These are phyloP conservation scores for Exophiala phaeomuriformis DNA, from an alignment of 2,329 filamentous ascomycete species.

Conservation along the genomic window DNA sequence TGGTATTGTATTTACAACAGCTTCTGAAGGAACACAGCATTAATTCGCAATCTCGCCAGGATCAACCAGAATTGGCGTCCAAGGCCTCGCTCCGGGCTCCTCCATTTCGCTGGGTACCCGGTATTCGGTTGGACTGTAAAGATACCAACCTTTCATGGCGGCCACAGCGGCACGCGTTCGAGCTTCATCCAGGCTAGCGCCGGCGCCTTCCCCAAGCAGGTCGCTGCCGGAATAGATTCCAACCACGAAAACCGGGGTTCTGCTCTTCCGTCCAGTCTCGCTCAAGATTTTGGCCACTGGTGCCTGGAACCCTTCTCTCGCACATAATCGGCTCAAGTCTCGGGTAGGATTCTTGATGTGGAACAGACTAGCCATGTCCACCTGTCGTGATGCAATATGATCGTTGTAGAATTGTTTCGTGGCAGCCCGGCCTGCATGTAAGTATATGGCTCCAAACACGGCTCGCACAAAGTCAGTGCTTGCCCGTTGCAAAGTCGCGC, in stretches of 20 bases:
- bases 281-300: constrained; percentile 81
- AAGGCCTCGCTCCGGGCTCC: constrained; percentile 52
- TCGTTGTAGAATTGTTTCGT: constrained; percentile 74
- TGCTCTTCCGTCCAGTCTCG: constrained; percentile 79
- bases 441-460: constrained; percentile 74
- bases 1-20: constrained; percentile 2
- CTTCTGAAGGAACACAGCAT: constrained; percentile 10
- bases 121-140: constrained; percentile 72
- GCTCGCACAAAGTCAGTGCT: constrained; percentile 73
- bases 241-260: constrained; percentile 85
- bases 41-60: constrained; percentile 60
- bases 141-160: constrained; percentile 87
- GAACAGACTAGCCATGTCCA: constrained; percentile 73
- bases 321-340: constrained; percentile 76
- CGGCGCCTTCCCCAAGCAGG: constrained; percentile 85
- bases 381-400: constrained; percentile 72
- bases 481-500: constrained; percentile 51
- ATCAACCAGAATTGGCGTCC: constrained; percentile 63
- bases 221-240: constrained; percentile 88
- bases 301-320: constrained; percentile 77
- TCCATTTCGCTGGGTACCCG: constrained; percentile 65
- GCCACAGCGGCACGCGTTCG: constrained; percentile 73
- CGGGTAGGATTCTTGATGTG: constrained; percentile 74
- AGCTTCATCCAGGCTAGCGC: constrained; percentile 68
- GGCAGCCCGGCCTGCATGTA: constrained; percentile 72